Base-by-base conservation (phyloP, 1,284 basidiomycete genomes). In the Apiotrichum montevideense region DNA sequence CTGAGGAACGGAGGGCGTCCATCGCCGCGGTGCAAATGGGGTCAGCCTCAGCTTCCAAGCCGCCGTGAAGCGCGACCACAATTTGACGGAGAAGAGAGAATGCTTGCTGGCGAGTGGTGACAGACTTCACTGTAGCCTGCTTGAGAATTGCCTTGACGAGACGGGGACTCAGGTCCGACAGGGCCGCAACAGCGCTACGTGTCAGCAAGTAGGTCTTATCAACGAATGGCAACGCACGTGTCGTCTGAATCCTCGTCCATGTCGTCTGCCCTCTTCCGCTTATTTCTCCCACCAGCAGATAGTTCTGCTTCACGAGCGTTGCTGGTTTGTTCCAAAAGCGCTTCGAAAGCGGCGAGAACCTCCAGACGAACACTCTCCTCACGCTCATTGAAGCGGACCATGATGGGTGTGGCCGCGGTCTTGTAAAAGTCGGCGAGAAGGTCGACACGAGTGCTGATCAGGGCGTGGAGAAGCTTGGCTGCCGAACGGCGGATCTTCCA, bases 281-380 rank as follows among this genome's bases (percentile, higher is more conserved):
- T 75, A 58, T 73, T 73, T 32, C 70, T 57, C 0, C 67, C 62
- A 7, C 59, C 58, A 4, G 68, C 61, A 5, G 66, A 62, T 1
- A 68, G n/a, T 15, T 73, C 73, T 0, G 66, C 66, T 6, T 63
- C 53, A 13, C 66, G 56, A 0, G 63, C 66, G 35, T 62, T 67
- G 53, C 70, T 65, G 10, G 91, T 92, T 77, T 94, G 93, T 58
- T 82, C 87, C 42, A 98, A 80, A 29, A 97, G 80, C 0, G 83
- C 78, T 32, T 84, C 83, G 68, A 95, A 95, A 0, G 95, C 88
- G 0, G 86, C 80, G 84, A 95, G 92, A 7, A 98, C 82, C 74
- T 99, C 95, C 15, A 96, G 79, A n/a, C 90, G 84, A 15, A 98
- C 96, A 13, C 89, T 95, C 68, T 93, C 90, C 77, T 99, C 96